phyloP scores from a whole-genome alignment of 2,329 filamentous ascomycete genomes.

The Calycina herbarum region DNA sequence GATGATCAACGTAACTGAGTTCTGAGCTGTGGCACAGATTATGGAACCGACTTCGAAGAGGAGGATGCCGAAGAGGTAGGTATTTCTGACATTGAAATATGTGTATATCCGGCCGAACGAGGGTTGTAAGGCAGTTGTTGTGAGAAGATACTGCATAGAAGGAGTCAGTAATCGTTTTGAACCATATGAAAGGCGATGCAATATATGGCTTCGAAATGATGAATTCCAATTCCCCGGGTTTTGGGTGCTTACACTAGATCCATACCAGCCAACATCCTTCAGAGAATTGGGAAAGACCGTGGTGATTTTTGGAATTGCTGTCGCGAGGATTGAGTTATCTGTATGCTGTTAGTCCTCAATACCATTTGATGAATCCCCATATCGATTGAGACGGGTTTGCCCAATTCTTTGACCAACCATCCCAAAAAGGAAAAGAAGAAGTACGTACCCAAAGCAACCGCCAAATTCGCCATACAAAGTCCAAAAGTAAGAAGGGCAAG shows the following conservation, averaged over 20 bases:
- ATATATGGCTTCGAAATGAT: not conserved
- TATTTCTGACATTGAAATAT: slow-evolving; percentile 39
- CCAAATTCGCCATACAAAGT: slow-evolving; percentile 49
- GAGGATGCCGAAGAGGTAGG: slow-evolving; percentile 35
- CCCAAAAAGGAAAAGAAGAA: not conserved
- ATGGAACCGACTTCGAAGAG: slow-evolving; percentile 41
- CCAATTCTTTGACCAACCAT: not conserved
- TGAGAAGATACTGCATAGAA: slow-evolving; percentile 39
- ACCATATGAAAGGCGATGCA: not conserved
- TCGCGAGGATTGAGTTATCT: slow-evolving; percentile 42
- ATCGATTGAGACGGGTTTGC: not conserved
- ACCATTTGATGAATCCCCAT: not conserved
- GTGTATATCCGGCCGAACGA: slow-evolving; percentile 40
- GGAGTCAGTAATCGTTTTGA: not conserved
- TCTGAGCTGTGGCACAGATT: slow-evolving; percentile 39
- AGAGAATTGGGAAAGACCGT: slow-evolving; percentile 41
- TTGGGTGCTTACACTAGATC: slow-evolving; percentile 8
- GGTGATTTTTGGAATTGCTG: slow-evolving; percentile 46
- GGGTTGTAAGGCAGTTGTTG: slow-evolving; percentile 39
- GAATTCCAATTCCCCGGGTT: not conserved
- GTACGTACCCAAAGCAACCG: slow-evolving; percentile 44
- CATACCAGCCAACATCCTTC: slow-evolving; percentile 43
- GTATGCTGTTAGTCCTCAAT: not conserved
- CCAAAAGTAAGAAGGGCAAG: slow-evolving; percentile 47
- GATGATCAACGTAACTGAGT: slow-evolving; percentile 39